Conservation (phyloP, 148 eudicot species). For the Spergularia marina region DNA sequence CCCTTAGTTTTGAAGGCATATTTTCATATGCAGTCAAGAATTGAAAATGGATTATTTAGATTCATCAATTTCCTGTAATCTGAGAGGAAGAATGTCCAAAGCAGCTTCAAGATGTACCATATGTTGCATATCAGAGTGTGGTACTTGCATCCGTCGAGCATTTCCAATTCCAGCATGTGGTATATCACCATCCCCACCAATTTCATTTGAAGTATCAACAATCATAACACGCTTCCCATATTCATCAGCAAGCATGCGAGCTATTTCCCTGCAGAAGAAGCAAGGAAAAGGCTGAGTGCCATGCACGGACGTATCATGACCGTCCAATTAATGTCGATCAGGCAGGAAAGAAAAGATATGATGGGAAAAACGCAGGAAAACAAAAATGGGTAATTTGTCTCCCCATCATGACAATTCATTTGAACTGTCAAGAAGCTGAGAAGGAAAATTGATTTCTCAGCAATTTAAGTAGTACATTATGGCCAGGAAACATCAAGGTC, state of each 20-base stretch:
- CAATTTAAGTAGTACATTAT: not conserved
- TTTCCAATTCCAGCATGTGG: conserved; percentile 94
- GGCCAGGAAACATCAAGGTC: not conserved
- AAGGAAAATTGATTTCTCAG: not conserved
- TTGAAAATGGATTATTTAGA: not conserved
- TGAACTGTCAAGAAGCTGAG: not conserved
- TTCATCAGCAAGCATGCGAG: conserved; percentile 93
- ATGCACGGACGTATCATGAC: conserved; percentile 6
- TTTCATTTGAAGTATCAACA: conserved; percentile 98
- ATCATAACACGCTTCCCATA: conserved; percentile 88
- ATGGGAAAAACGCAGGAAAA: not conserved
- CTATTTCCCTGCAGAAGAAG: conserved; percentile 66
- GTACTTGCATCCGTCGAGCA: conserved; percentile 98
- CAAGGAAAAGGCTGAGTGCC: conserved; percentile 1
- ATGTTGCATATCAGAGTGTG: conserved; percentile 82
- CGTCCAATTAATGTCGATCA: not conserved
- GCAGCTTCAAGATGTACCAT: conserved; percentile 42
- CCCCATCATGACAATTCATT: not conserved
- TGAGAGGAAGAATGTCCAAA: conserved; percentile 3
- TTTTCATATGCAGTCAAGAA: not conserved
- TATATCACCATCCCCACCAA: conserved; percentile 98
- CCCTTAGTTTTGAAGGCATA: not conserved
- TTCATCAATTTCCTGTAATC: conserved; percentile 9
- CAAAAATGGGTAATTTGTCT: not conserved
- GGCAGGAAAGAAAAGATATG: not conserved